A percentile compares a stretch with the other conserved stretches of the same genome.
phyloP scores from a whole-genome alignment of 108 stramenopile genomes.

The Epipyxis sp. region DNA sequence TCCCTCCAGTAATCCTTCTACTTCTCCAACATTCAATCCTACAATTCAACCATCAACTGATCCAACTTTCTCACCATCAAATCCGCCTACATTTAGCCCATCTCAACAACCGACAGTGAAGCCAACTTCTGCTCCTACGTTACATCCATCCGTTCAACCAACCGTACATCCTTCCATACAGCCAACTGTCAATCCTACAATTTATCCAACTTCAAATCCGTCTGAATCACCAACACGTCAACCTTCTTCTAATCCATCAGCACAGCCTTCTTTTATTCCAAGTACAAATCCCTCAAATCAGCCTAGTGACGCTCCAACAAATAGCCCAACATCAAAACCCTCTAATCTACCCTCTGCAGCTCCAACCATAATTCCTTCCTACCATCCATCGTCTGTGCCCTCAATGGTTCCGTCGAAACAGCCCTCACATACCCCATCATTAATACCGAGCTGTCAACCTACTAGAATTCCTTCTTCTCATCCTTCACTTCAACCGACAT shows the following conservation, averaged over 20 bases:
- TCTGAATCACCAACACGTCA: background rate
- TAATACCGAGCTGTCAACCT: slow-evolving; percentile 2
- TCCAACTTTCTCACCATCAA: background rate
- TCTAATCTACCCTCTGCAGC: background rate
- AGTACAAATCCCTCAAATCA: background rate
- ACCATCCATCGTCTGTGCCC: slow-evolving; percentile 7
- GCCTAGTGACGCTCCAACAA: background rate
- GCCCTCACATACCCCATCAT: background rate
- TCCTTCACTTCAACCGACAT: background rate
- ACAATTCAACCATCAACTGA: background rate
- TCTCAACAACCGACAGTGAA: background rate
- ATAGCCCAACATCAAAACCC: background rate
- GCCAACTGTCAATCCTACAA: background rate
- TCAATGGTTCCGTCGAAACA: background rate
- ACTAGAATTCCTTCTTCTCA: background rate
- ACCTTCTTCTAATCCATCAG: background rate
- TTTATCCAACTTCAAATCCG: background rate
- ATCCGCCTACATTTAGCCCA: background rate
- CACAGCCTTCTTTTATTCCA: background rate
- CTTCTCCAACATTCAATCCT: background rate
- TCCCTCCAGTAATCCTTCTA: background rate
- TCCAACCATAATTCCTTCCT: background rate
- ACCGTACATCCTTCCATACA: background rate
- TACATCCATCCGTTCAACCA: background rate
- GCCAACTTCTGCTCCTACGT: background rate